Evolutionary conservation across 768 basidiomycete species (phyloP).

Genomic region (Fistulinella prunicolor): DNA sequence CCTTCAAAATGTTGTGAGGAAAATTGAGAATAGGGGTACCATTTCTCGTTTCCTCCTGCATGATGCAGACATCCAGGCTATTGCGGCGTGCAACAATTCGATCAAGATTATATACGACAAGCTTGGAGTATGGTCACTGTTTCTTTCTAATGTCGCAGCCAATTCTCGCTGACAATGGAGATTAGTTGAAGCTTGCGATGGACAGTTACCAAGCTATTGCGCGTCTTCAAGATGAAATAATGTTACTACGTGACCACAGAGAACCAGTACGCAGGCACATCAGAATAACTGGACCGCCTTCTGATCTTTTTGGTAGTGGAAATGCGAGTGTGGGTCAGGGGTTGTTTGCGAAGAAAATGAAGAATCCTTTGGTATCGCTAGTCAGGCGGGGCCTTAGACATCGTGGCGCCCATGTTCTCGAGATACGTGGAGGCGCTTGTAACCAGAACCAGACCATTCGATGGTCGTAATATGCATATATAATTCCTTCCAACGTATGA

Average conservation of each 20-base stretch:
- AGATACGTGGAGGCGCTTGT: too few species aligned
- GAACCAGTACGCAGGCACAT: neutral
- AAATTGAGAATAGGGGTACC: slow-evolving; percentile 1
- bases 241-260: neutral
- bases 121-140: slow-evolving; percentile 3
- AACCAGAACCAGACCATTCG: too few species aligned
- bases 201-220: slow-evolving; percentile 8
- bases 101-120: slow-evolving; percentile 8
- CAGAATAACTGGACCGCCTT: neutral
- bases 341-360: neutral
- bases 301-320: slow-evolving; percentile 5
- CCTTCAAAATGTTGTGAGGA: slow-evolving; percentile 8
- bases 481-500: too few species aligned
- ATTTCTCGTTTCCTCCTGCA: slow-evolving; percentile 9
- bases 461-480: too few species aligned
- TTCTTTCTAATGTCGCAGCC: neutral
- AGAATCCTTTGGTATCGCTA: neutral
- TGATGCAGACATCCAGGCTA: slow-evolving; percentile 6
- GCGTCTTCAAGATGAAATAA: slow-evolving; percentile 11
- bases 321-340: slow-evolving; percentile 5
- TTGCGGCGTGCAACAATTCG: slow-evolving; percentile 10
- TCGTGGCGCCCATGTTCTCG: too few species aligned
- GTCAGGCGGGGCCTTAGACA: neutral
- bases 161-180: neutral
- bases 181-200: slow-evolving; percentile 12